phyloP scores from a whole-genome alignment of 2,329 filamentous ascomycete species.

The Teratosphaeria nubilosa region DNA sequence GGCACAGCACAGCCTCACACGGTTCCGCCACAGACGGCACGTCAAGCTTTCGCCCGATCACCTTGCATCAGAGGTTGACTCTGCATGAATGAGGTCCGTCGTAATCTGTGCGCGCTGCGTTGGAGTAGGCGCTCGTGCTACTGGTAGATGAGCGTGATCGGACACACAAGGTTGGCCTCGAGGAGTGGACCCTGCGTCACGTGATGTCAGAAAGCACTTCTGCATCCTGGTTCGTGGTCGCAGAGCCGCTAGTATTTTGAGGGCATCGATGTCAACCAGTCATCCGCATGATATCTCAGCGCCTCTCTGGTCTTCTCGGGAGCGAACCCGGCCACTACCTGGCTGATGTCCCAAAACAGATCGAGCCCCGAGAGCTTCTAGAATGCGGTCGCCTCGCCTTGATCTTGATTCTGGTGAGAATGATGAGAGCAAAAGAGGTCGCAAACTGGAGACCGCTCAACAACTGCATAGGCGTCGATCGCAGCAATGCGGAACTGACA shows the following conservation, averaged over 20 bases:
- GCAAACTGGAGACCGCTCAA: background rate
- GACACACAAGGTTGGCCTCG: constrained; percentile 1
- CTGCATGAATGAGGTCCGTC: background rate
- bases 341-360: constrained; percentile 12
- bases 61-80: background rate
- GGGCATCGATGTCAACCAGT: constrained; percentile 4
- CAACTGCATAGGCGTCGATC: background rate
- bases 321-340: constrained; percentile 9
- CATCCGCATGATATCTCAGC: constrained; percentile 5
- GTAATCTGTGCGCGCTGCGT: background rate
- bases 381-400: constrained; percentile 1
- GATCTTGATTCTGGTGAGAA: background rate
- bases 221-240: background rate
- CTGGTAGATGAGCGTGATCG: constrained; percentile 4
- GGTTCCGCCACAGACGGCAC: background rate
- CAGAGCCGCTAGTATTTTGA: background rate
- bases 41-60: background rate
- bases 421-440: background rate
- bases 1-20: background rate
- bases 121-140: constrained; percentile 11
- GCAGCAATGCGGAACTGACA: background rate
- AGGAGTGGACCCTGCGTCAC: background rate
- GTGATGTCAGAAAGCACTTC: background rate
- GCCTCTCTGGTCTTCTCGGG: background rate
- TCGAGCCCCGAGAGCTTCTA: constrained; percentile 8